Conservation (phyloP, 2,329 filamentous ascomycete species). For the Aureobasidium uvarum region DNA sequence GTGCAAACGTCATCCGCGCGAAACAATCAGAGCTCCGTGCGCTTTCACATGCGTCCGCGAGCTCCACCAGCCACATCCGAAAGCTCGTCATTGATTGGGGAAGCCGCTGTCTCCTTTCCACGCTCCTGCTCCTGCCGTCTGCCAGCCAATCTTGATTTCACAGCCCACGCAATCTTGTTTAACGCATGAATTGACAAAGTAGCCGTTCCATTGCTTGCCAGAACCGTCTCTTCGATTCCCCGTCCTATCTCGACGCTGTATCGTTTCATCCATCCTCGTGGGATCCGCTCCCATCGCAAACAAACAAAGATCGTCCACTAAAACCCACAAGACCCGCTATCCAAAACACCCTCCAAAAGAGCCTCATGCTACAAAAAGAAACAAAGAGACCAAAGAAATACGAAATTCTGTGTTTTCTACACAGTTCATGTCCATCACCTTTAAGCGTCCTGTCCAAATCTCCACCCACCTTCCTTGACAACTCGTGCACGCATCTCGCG, state of each 20-base stretch:
- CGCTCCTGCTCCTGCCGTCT: background rate
- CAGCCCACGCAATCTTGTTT: background rate
- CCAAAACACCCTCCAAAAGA: slow-evolving; percentile 11
- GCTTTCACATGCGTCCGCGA: slow-evolving; percentile 16
- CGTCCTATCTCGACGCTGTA: slow-evolving; percentile 5
- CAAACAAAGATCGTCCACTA: slow-evolving; percentile 23
- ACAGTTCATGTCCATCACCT: background rate
- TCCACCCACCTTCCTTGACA: slow-evolving; percentile 81
- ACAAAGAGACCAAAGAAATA: slow-evolving; percentile 17
- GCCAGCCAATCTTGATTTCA: background rate
- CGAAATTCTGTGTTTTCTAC: slow-evolving; percentile 11
- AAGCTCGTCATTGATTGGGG: slow-evolving; percentile 19
- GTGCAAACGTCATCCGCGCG: slow-evolving; percentile 17
- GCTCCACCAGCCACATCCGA: background rate
- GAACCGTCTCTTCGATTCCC: slow-evolving; percentile 1
- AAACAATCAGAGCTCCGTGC: slow-evolving; percentile 6
- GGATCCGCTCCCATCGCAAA: slow-evolving; percentile 15
- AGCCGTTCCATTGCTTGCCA: background rate
- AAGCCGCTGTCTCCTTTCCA: background rate
- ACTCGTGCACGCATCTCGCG: slow-evolving; percentile 75
- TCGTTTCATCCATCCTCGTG: slow-evolving; percentile 6
- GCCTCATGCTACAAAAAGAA: slow-evolving; percentile 7
- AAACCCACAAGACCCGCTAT: slow-evolving; percentile 10
- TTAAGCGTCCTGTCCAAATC: slow-evolving; percentile 48
- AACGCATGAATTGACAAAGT: background rate